A percentile compares a stretch with the other conserved stretches of the same genome.
These are phyloP conservation scores for Fusarium bactridioides DNA, from an alignment of 2,329 filamentous ascomycete genomes.

Conservation along the genomic window DNA sequence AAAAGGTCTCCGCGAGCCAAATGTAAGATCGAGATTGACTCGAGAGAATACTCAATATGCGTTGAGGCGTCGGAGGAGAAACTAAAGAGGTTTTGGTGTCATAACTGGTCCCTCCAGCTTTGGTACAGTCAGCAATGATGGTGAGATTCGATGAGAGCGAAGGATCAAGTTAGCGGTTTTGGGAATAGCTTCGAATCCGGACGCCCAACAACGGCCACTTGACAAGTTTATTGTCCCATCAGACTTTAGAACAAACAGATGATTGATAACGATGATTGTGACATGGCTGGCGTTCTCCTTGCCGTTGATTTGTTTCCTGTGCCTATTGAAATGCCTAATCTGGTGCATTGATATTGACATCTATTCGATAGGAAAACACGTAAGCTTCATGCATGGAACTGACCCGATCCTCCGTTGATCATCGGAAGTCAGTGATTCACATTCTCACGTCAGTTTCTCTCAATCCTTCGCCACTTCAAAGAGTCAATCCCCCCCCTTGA, in stretches of 20 bases:
- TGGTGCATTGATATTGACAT: rapidly evolving
- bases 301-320: rapidly evolving
- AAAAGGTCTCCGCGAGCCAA: not conserved
- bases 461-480: not conserved
- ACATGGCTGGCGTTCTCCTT: rapidly evolving
- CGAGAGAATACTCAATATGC: not conserved
- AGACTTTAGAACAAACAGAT: too few relatives aligned
- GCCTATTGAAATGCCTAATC: rapidly evolving
- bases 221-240: rapidly evolving
- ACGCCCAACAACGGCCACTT: not conserved
- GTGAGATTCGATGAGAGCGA: not conserved
- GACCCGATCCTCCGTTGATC: not conserved
- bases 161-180: not conserved
- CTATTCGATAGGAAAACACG: not conserved
- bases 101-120: rapidly evolving
- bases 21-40: not conserved
- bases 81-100: not conserved
- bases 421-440: not conserved
- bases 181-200: not conserved
- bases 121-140: too few relatives aligned
- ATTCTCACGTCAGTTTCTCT: slow-evolving; percentile 1
- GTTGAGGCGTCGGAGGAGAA: not conserved
- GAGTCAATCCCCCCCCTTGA: rapidly evolving
- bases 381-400: not conserved
- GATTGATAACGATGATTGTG: rapidly evolving